Percentiles rank a stretch among this genome's conserved stretches.
phyloP scores from a whole-genome alignment of 2,329 filamentous ascomycete species.

The Paracamarosporium sp. region DNA sequence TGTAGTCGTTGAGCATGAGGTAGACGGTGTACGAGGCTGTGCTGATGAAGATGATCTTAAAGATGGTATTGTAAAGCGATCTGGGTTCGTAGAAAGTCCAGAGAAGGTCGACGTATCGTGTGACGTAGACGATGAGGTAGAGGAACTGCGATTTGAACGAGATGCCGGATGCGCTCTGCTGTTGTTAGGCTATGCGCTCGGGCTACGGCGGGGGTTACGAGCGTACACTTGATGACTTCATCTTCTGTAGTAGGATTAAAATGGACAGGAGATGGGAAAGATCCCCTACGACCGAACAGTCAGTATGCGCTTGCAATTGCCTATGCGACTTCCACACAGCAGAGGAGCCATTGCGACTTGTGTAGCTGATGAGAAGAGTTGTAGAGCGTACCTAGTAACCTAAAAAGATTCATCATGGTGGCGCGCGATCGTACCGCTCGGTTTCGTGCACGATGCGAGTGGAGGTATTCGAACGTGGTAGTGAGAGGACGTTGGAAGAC shows the following conservation, averaged over 20 bases:
- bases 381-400: conserved; percentile 64
- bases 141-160: conserved; percentile 98
- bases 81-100: conserved; percentile 76
- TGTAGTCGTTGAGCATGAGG: conserved; percentile 97
- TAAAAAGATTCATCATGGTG: conserved; percentile 72
- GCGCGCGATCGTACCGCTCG: conserved; percentile 23
- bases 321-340: neutral
- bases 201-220: neutral
- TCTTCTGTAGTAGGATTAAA: conserved; percentile 94
- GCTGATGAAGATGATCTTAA: conserved; percentile 94
- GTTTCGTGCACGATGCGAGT: conserved; percentile 21
- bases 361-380: neutral
- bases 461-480: conserved; percentile 17
- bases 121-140: conserved; percentile 92
- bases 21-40: conserved; percentile 95
- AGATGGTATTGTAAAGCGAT: conserved; percentile 84
- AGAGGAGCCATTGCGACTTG: neutral
- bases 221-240: conserved; percentile 83
- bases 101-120: conserved; percentile 90
- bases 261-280: conserved; percentile 95
- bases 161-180: conserved; percentile 91
- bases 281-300: conserved; percentile 68
- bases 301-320: conserved; percentile 28
- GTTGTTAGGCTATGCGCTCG: conserved; percentile 21
- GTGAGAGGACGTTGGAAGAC: conserved; percentile 13